A percentile compares a stretch with the other conserved stretches of the same genome.
Conservation (phyloP, 139 green algal genomes). For the Closterium sp. region DNA sequence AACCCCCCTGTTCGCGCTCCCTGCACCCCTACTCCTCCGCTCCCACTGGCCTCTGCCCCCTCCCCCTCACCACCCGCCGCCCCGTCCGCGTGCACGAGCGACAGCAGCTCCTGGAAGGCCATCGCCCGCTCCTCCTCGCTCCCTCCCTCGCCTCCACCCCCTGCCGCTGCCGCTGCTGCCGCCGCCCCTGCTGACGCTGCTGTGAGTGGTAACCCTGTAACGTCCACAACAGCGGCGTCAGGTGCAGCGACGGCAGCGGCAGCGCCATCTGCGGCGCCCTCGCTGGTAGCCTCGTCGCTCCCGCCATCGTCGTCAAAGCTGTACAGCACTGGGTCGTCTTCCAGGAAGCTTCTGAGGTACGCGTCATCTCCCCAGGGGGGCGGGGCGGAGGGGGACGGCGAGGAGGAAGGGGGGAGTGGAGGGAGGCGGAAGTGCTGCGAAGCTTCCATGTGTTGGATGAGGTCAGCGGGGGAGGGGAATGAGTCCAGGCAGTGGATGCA, state of each 20-base stretch:
- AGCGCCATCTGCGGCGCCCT: neutral
- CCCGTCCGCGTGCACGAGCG: neutral
- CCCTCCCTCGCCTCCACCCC: neutral
- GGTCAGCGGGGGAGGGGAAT: neutral
- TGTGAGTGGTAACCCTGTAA: neutral
- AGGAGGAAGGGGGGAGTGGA: neutral
- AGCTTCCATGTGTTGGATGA: constrained; percentile 10
- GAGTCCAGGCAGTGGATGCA: neutral
- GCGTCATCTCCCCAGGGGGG: constrained; percentile 29
- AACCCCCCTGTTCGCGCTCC: neutral
- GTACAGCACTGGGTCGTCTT: constrained; percentile 39
- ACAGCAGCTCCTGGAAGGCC: neutral
- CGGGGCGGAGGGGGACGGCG: neutral
- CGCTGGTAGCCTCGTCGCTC: neutral
- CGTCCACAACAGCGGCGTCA: neutral
- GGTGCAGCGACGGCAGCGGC: neutral
- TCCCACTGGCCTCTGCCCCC: neutral
- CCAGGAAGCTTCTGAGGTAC: constrained; percentile 25
- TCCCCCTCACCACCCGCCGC: neutral
- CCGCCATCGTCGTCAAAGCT: constrained; percentile 26
- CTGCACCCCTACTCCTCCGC: neutral
- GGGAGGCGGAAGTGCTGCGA: neutral
- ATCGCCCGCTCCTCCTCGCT: neutral
- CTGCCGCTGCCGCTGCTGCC: neutral
- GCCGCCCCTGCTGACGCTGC: neutral